phyloP scores from a whole-genome alignment of 441 rosid species.

The Croton laevigatus region DNA sequence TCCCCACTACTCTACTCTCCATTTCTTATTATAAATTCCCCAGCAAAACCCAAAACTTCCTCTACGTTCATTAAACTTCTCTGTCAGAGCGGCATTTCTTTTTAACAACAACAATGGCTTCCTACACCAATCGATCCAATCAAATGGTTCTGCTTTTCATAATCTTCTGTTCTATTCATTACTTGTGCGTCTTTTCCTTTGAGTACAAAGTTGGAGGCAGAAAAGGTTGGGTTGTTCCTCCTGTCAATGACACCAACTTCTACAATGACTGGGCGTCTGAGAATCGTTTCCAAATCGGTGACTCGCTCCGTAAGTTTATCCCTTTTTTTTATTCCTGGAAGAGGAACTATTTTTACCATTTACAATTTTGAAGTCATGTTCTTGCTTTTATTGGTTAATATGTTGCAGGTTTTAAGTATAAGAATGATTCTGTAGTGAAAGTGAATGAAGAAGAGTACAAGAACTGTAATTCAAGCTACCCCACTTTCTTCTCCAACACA shows the following conservation, averaged over 20 bases:
- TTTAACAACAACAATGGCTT: constrained; percentile 5
- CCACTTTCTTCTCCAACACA: constrained; percentile 73
- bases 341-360: too few species aligned
- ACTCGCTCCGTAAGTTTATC: constrained; percentile 52
- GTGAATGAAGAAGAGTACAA: constrained; percentile 69
- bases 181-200: constrained; percentile 30
- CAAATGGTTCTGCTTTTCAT: constrained; percentile 16
- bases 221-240: constrained; percentile 49
- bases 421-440: constrained; percentile 72
- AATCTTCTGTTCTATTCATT: constrained; percentile 22
- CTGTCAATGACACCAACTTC: constrained; percentile 39
- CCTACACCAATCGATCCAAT: constrained; percentile 5
- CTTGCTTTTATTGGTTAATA: background rate
- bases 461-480: constrained; percentile 67
- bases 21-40: too few species aligned
- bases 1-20: background rate
- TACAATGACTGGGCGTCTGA: constrained; percentile 84
- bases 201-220: constrained; percentile 50
- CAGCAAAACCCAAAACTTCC: background rate
- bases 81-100: too few species aligned
- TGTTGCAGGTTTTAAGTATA: constrained; percentile 60
- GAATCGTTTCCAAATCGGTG: constrained; percentile 69
- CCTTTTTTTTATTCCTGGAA: too few species aligned
- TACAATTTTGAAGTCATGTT: background rate
- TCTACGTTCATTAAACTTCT: background rate